Evolutionary conservation across 2,329 filamentous ascomycete species (phyloP), one percentile per base, ranked within the genome.

Genomic region (Neospermospora avenae): DNA sequence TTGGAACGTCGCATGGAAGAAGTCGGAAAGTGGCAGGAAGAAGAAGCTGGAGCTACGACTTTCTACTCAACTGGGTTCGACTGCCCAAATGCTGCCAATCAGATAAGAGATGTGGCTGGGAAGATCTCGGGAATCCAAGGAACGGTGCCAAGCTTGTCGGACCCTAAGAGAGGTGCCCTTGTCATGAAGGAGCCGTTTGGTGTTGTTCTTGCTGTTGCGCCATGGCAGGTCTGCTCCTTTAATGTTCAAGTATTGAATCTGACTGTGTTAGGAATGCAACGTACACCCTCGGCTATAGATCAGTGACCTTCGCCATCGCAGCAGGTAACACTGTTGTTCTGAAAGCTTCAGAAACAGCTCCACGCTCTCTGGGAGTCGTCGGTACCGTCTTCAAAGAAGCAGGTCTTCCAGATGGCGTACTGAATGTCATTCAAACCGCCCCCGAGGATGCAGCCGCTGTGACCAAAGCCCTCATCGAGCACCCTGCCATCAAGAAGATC

Each of bases 101-200:
- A 79, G 14, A 64, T 80, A 3, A 66, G 74, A 10, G 78, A 81
- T 60, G 74, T 77, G 3, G 78, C 77, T 1, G 77, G 77, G 1
- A 70, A 77, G 25, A 67, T 80, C 6, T 68, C 65, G 11, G 69
- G 63, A 16, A 69, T 75, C 53, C 65, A 72, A 37, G 76, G 72
- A 2, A 71, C 68, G 41, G 70, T 76, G 22, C 75, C 78, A 4
- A 69, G 69, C 10, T 65, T 73, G 1, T 59, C 66, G 2, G 67
- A 82, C 16, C 77, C 83, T 39, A 80, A 79, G 0, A 79, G 79
- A 24, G 79, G 76, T 52, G 89, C 86, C 0, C 77, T 95, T 65
- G 76, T 96, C 3, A 75, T 87, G 64, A 87, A 86, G 70, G 89
- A 93, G 74, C 90, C 91, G 0, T 91, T 84, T 67, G 91, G 91